Conservation (phyloP, 2,329 filamentous ascomycete species). For the Zasmidium citrigriseum region DNA sequence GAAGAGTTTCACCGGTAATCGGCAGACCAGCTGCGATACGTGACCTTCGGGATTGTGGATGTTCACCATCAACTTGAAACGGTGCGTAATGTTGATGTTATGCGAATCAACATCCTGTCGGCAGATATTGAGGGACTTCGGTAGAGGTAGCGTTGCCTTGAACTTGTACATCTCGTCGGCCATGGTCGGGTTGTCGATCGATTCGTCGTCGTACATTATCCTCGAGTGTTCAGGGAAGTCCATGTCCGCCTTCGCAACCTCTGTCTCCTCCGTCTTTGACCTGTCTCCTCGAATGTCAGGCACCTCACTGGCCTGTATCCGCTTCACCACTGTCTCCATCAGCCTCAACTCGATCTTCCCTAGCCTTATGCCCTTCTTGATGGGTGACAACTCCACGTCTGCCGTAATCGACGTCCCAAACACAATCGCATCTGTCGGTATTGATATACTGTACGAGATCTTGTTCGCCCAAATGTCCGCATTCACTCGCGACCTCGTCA, state of each 20-base stretch:
- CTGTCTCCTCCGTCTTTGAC: conserved; percentile 37
- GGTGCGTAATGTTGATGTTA: conserved; percentile 90
- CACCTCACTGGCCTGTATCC: conserved; percentile 36
- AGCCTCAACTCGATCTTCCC: conserved; percentile 80
- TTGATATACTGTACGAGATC: conserved; percentile 90
- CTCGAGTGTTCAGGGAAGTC: conserved; percentile 39
- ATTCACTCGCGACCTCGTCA: conserved; percentile 55
- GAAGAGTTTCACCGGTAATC: conserved; percentile 87
- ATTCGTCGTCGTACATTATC: conserved; percentile 40
- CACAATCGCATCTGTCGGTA: conserved; percentile 90
- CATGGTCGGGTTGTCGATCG: conserved; percentile 38
- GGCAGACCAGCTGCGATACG: conserved; percentile 87
- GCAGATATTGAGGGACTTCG: conserved; percentile 78
- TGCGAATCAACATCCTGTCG: conserved; percentile 86
- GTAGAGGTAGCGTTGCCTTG: conserved; percentile 64
- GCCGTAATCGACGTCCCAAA: conserved; percentile 85
- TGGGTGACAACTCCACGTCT: conserved; percentile 82
- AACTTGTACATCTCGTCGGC: conserved; percentile 62
- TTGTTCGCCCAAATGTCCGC: conserved; percentile 99
- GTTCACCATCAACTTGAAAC: conserved; percentile 86
- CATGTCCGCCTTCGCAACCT: conserved; percentile 41
- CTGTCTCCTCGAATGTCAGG: conserved; percentile 35
- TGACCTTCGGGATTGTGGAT: conserved; percentile 95
- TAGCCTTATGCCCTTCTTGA: conserved; percentile 84
- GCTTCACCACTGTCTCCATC: conserved; percentile 69